These are phyloP conservation scores for Salix brachista DNA, from an alignment of 345 rosid species.

Conservation along the genomic window DNA sequence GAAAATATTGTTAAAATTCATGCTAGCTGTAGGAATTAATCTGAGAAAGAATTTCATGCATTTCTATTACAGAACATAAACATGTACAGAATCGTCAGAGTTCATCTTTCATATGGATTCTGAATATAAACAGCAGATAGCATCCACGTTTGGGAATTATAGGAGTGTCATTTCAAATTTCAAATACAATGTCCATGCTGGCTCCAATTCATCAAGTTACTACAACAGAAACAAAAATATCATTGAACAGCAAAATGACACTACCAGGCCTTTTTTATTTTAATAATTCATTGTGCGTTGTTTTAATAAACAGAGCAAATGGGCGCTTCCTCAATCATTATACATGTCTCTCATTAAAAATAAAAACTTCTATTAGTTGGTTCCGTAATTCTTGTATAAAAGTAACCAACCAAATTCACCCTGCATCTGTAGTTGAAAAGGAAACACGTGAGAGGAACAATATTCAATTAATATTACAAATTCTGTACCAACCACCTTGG, in stretches of 20 bases:
- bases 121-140: neutral
- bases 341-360: too few relatives aligned
- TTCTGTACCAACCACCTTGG: neutral
- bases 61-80: neutral
- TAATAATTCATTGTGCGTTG: too few relatives aligned
- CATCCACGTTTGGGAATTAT: neutral
- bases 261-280: too few relatives aligned
- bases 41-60: neutral
- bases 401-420: neutral
- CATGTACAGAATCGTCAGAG: neutral
- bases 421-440: neutral
- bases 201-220: neutral
- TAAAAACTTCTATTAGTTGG: too few relatives aligned
- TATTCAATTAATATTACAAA: neutral
- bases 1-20: neutral
- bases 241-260: too few relatives aligned
- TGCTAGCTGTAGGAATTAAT: neutral
- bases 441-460: neutral
- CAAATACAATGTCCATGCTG: neutral
- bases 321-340: too few relatives aligned
- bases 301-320: too few relatives aligned
- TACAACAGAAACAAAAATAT: too few relatives aligned
- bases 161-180: neutral
- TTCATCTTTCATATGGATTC: neutral
- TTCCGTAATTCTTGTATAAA: too few relatives aligned